phyloP scores from a whole-genome alignment of 2,329 filamentous ascomycete genomes.

The Botrytis sinoallii region DNA sequence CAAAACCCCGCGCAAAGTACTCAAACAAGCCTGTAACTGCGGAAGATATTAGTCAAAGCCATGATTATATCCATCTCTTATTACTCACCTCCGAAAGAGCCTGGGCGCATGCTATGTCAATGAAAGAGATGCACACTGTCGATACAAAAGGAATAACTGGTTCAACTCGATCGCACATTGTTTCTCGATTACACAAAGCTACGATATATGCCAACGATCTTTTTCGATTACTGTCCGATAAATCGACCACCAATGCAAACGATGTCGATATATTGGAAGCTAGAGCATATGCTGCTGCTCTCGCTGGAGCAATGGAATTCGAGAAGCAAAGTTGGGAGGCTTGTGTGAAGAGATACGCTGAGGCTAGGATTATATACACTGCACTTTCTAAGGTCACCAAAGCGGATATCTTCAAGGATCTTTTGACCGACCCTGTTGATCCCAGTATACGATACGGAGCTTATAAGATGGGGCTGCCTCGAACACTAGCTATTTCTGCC shows the following conservation, averaged over 20 bases:
- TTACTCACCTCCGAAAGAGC: conserved; percentile 85
- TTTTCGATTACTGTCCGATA: conserved; percentile 62
- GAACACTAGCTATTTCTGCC: conserved; percentile 75
- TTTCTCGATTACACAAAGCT: conserved; percentile 82
- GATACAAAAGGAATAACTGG: conserved; percentile 78
- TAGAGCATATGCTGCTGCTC: conserved; percentile 73
- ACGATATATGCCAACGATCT: conserved; percentile 66
- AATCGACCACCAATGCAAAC: conserved; percentile 60
- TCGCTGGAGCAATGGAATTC: conserved; percentile 75
- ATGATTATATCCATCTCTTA: conserved; percentile 77
- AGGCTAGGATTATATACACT: conserved; percentile 78
- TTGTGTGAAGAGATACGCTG: conserved; percentile 73
- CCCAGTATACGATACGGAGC: conserved; percentile 92
- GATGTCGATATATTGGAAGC: conserved; percentile 77
- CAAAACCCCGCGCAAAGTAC: conserved; percentile 84
- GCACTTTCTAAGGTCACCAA: conserved; percentile 64
- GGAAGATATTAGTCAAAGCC: conserved; percentile 69
- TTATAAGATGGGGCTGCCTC: conserved; percentile 84
- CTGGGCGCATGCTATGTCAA: conserved; percentile 93
- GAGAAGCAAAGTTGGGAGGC: conserved; percentile 84
- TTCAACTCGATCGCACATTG: conserved; percentile 79
- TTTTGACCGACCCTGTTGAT: conserved; percentile 82
- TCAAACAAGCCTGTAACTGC: conserved; percentile 69
- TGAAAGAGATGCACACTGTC: conserved; percentile 78
- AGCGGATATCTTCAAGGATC: conserved; percentile 79